Conservation (phyloP, 306 rosid genomes). For the Calophaca sinica region DNA sequence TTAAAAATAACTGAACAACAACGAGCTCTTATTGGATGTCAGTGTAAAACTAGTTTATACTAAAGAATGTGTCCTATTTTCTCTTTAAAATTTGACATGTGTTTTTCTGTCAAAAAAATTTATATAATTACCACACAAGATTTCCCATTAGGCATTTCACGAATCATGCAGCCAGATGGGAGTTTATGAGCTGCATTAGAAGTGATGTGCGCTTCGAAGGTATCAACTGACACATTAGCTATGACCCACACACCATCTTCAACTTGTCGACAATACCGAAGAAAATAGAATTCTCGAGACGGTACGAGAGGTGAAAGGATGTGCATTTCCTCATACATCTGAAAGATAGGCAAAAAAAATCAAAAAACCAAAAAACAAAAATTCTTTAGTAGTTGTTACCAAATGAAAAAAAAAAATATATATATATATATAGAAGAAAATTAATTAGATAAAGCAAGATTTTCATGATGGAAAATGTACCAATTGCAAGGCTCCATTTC, state of each 20-base stretch:
- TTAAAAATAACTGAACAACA: too few relatives aligned
- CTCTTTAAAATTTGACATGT: too few relatives aligned
- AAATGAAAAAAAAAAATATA: too few relatives aligned
- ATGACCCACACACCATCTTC: constrained; percentile 58
- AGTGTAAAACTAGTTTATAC: too few relatives aligned
- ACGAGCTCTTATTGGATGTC: too few relatives aligned
- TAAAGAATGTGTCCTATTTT: too few relatives aligned
- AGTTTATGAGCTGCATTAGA: constrained; percentile 51
- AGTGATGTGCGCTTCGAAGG: not conserved
- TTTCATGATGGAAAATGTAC: constrained; percentile 42
- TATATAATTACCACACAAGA: too few relatives aligned
- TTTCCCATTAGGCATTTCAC: constrained; percentile 53
- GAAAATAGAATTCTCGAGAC: constrained; percentile 57
- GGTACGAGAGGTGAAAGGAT: constrained; percentile 64
- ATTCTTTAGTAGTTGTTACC: not conserved
- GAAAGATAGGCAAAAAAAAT: constrained; percentile 20
- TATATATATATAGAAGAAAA: too few relatives aligned
- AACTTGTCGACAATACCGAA: constrained; percentile 63
- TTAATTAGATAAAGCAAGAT: too few relatives aligned
- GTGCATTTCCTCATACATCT: constrained; percentile 73
- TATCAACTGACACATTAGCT: constrained; percentile 60
- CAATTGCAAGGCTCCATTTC: constrained; percentile 56
- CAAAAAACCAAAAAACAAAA: too few relatives aligned
- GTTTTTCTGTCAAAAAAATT: too few relatives aligned
- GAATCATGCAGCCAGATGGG: constrained; percentile 73